These are phyloP conservation scores for Diaporthe helianthi DNA, from an alignment of 2,329 filamentous ascomycete species.

Conservation along the genomic window DNA sequence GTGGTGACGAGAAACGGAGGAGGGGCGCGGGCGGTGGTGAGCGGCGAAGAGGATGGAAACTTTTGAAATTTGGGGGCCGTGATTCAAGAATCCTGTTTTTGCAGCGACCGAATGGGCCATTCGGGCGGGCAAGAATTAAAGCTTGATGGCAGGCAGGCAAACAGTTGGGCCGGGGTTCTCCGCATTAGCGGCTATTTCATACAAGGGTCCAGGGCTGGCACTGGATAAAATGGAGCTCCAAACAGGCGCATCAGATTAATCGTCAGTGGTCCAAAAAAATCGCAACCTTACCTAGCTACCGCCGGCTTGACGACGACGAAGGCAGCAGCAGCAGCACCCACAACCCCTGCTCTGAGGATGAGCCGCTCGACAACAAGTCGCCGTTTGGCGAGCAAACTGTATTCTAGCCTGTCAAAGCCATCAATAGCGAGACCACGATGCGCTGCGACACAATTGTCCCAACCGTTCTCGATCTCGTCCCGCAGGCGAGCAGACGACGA, in stretches of 20 bases:
- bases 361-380: slow-evolving; percentile 52
- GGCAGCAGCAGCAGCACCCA: slow-evolving; percentile 38
- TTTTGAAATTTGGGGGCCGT: slow-evolving; percentile 31
- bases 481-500: slow-evolving; percentile 24
- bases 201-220: slow-evolving; percentile 22
- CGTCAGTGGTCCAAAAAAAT: slow-evolving; percentile 20
- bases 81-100: slow-evolving; percentile 30
- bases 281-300: slow-evolving; percentile 34
- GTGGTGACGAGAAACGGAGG: slow-evolving; percentile 16
- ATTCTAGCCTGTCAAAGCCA: slow-evolving; percentile 42
- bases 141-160: slow-evolving; percentile 32
- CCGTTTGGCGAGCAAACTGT: slow-evolving; percentile 50
- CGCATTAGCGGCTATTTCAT: slow-evolving; percentile 31
- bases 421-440: slow-evolving; percentile 29
- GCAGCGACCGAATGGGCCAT: slow-evolving; percentile 12
- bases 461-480: slow-evolving; percentile 33
- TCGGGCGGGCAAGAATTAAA: slow-evolving; percentile 31
- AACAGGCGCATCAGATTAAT: slow-evolving; percentile 4
- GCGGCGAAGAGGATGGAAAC: neutral
- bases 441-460: slow-evolving; percentile 19
- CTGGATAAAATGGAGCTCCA: slow-evolving; percentile 20
- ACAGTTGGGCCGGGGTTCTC: neutral
- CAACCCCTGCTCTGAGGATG: slow-evolving; percentile 45
- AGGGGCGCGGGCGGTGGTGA: neutral
- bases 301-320: slow-evolving; percentile 1